Base-by-base conservation (phyloP, 306 rosid species). In the Vigna angularis region DNA sequence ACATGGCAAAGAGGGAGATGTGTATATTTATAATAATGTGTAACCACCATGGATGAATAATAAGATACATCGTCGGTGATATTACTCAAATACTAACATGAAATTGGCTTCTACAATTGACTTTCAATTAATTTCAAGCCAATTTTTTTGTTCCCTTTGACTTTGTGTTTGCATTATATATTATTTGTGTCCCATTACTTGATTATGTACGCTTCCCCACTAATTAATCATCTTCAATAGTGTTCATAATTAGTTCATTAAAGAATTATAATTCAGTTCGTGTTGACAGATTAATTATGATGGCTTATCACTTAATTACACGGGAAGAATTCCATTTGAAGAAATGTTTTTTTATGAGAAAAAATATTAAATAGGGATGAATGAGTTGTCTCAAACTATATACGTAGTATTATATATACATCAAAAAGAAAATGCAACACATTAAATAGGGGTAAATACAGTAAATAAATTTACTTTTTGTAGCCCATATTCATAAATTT, bases 1-100 rank as follows among this genome's bases (percentile, higher is more conserved):
- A 49, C 40, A 36, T 36, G 40, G 40, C 2, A 6, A 6, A 6
- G 40, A 36, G 38, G 0, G 40, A 36, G 40, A 6, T 61, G 44
- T 61, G 2, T 15, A 48, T 65, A 58, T 36, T 73, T 66, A 69
- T 65, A 44, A 69, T 65, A 44, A 49, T 32, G 26, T 2, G 3
- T 71, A 20, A 45, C 40, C 34, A 56, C 44, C 66, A 67, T 49
- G 45, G 70, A 58, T 78, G 56, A 10, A 22, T 55, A 45, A 61
- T 30, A 61, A 30, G 13, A 61, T 30, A 30, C 7, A 13, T 24
- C 2, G 49, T 70, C 48, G 34, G 71, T 64, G 50, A 36, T n/a
- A 36, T 20, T 14, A 36, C n/a, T 2, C 13, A 6, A 30, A 71
- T 48, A 15, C 61, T 72, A 83, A 75, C 75, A 65, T 70, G 82